These are phyloP conservation scores for Mycena crocata DNA, from an alignment of 768 basidiomycete genomes.

Conservation along the genomic window DNA sequence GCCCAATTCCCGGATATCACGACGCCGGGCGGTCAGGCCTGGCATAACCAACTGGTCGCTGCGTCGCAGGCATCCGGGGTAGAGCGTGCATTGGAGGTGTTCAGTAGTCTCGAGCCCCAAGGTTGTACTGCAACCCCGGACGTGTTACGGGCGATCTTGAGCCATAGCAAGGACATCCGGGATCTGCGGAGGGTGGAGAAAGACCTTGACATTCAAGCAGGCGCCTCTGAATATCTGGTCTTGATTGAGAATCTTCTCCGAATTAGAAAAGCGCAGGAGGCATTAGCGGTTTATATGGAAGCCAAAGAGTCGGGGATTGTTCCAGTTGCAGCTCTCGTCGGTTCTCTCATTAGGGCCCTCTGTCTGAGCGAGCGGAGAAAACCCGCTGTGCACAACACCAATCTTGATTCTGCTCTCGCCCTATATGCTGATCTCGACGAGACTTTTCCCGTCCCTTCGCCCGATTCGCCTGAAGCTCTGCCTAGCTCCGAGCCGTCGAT, in stretches of 20 bases:
- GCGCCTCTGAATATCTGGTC: conserved; percentile 62
- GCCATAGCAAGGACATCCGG: conserved; percentile 49
- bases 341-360: conserved; percentile 65
- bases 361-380: conserved; percentile 52
- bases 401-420: conserved; percentile 64
- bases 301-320: conserved; percentile 55
- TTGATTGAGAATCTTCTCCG: conserved; percentile 64
- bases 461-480: conserved; percentile 35
- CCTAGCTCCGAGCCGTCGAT: conserved; percentile 45
- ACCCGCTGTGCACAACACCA: conserved; percentile 45
- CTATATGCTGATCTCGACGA: conserved; percentile 62
- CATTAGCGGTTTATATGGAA: conserved; percentile 62
- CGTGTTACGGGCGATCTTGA: conserved; percentile 57
- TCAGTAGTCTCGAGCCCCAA: conserved; percentile 45
- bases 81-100: conserved; percentile 48
- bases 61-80: conserved; percentile 45
- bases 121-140: conserved; percentile 43
- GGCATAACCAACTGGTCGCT: conserved; percentile 32
- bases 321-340: conserved; percentile 63
- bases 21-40: conserved; percentile 32
- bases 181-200: conserved; percentile 58
- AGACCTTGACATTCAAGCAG: conserved; percentile 53
- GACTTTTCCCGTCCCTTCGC: conserved; percentile 41
- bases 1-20: conserved; percentile 37
- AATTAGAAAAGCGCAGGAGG: conserved; percentile 50